These are phyloP conservation scores for Ettlia oleoabundans DNA, from an alignment of 139 green algal species.

Conservation along the genomic window DNA sequence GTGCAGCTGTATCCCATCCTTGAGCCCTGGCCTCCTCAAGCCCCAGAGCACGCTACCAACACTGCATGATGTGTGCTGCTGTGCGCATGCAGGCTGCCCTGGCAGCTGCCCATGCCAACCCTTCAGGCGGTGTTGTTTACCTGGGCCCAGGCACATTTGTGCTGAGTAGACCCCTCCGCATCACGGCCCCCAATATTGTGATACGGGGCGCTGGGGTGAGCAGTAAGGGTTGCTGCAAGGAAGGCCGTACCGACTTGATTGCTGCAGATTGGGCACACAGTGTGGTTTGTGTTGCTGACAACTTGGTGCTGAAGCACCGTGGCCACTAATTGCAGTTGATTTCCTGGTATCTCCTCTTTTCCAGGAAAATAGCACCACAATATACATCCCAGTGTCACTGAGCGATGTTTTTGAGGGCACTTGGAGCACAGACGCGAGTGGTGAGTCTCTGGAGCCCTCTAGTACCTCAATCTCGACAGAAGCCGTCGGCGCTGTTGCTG, in stretches of 20 bases:
- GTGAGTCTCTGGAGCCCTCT: not conserved
- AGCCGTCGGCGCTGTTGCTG: too few relatives aligned
- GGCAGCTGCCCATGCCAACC: not conserved
- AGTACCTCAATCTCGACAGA: not conserved
- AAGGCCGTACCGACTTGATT: too few relatives aligned
- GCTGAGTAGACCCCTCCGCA: not conserved
- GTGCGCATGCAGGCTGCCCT: not conserved
- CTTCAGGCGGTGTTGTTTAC: not conserved
- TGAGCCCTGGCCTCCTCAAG: too few relatives aligned
- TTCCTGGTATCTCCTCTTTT: not conserved
- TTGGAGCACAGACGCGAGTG: not conserved
- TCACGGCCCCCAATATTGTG: not conserved
- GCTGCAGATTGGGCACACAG: too few relatives aligned
- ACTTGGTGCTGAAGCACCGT: too few relatives aligned
- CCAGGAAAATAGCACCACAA: not conserved
- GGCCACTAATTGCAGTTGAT: not conserved
- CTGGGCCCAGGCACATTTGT: not conserved
- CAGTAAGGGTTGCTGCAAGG: not conserved
- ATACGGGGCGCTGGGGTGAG: not conserved
- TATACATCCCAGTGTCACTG: not conserved
- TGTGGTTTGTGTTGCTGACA: too few relatives aligned
- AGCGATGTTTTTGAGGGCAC: not conserved
- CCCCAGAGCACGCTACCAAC: not conserved
- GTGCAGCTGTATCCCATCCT: too few relatives aligned
- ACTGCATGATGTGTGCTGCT: not conserved